These are phyloP conservation scores for Aphanomyces stellatus DNA, from an alignment of 352 stramenopile species.

Conservation along the genomic window DNA sequence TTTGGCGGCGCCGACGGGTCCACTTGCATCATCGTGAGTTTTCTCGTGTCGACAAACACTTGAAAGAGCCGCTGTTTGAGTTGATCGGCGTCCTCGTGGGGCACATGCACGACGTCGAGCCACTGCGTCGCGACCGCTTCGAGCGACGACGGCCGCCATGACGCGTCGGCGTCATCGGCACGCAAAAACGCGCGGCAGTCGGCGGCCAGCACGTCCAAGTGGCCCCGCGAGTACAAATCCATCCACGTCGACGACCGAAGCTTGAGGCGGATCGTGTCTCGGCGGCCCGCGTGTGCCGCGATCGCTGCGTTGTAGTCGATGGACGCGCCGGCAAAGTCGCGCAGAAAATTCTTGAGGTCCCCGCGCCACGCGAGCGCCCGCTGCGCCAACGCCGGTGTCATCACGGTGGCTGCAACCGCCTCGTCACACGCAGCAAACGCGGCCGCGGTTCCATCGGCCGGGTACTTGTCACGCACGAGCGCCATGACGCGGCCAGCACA, in stretches of 20 bases:
- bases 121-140: not conserved
- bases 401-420: not conserved
- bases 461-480: not conserved
- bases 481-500: not conserved
- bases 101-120: slow-evolving; percentile 9
- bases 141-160: not conserved
- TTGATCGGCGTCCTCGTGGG: not conserved
- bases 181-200: not conserved
- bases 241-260: not conserved
- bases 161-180: not conserved
- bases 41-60: slow-evolving; percentile 9
- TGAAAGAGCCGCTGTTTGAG: not conserved
- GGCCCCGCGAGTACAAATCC: not conserved
- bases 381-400: not conserved
- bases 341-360: slow-evolving; percentile 16
- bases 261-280: slow-evolving; percentile 1
- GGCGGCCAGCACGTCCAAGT: not conserved
- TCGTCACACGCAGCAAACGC: not conserved
- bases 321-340: slow-evolving; percentile 6
- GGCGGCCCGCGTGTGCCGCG: not conserved
- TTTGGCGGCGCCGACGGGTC: not conserved
- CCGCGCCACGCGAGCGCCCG: not conserved
- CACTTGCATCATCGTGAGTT: slow-evolving; percentile 6
- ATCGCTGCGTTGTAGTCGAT: not conserved
- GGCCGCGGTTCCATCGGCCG: not conserved